Base-by-base conservation (phyloP, 805 yeast genomes). In the Teunomyces barrocoloradensis region DNA sequence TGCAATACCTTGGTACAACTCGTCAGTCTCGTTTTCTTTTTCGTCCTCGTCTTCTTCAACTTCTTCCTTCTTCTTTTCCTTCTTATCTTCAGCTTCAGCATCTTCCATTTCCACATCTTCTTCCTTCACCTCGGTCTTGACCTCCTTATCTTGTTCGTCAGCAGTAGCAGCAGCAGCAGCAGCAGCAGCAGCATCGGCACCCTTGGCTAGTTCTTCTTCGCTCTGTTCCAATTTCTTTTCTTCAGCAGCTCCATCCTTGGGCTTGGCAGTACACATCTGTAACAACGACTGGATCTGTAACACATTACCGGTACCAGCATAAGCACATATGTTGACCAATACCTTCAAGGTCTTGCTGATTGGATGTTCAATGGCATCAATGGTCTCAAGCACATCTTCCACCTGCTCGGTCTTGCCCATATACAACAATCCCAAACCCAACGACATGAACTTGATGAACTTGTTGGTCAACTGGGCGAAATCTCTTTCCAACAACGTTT, bases 271-370 rank as follows among this genome's bases (percentile, higher is more conserved):
- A 62, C 94, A 81, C 79, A 90, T 89, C 59, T 89, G 96, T 59
- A 92, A 79, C 61, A 94, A 76, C 33, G 89, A 83, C 73, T 94
- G 99, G 52, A 94, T 87, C 72, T 91, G 94, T 52, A 94, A 78
- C 28, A 94, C 99, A 64, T 94, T 94, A 56, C 99, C 99, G 34
- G 98, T 89, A 53, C 98, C 99, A 9, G 97, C 95, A 71, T 87
- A 91, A 3, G 98, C 96, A 72, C 97, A 88, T 45, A 91, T 86
- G 52, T 86, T 89, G 29, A 95, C 90, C 60, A 94, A 76, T 12
- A 90, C 94, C 67, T 89, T 94, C 62, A 91, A 81, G 40, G 95
- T 87, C 56, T 87, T 84, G 23, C 94, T 84, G 61, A 94, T 85
- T 35, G 97, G 97, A 63, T 92, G 97, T 56, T 90, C 97, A 60